A percentile compares a stretch with the other conserved stretches of the same genome.
phyloP scores from a whole-genome alignment of 768 basidiomycete species.

The Saitozyma podzolica region DNA sequence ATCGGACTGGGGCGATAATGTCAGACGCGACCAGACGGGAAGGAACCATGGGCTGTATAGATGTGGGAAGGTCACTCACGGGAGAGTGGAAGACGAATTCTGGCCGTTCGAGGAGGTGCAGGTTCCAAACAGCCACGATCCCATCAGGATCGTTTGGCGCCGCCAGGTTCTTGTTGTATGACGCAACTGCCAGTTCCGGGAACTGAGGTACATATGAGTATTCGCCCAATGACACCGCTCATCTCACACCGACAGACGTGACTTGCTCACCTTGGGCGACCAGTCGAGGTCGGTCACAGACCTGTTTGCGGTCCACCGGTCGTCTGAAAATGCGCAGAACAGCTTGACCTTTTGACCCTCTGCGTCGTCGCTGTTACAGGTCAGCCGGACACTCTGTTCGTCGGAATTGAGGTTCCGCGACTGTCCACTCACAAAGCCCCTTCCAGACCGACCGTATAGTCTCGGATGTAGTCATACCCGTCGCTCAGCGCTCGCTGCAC shows the following conservation, averaged over 20 bases:
- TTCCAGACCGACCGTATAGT: slow-evolving; percentile 89
- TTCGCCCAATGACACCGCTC: neutral
- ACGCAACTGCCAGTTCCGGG: slow-evolving; percentile 89
- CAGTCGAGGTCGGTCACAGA: slow-evolving; percentile 96
- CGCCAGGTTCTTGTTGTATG: slow-evolving; percentile 96
- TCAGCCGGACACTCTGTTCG: neutral
- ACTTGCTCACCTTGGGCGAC: slow-evolving; percentile 79
- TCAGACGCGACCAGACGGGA: neutral
- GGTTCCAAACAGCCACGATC: slow-evolving; percentile 95
- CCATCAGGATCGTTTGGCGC: slow-evolving; percentile 95
- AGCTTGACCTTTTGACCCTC: slow-evolving; percentile 86
- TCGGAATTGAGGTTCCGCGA: neutral
- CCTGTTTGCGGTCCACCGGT: slow-evolving; percentile 84
- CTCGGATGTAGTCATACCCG: slow-evolving; percentile 92
- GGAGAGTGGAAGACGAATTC: slow-evolving; percentile 99
- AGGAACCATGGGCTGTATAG: neutral
- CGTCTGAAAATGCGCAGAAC: slow-evolving; percentile 92
- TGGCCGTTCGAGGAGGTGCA: slow-evolving; percentile 89
- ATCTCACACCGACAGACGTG: neutral
- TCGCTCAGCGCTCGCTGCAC: slow-evolving; percentile 93
- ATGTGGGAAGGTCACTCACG: slow-evolving; percentile 57
- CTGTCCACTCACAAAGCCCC: slow-evolving; percentile 67
- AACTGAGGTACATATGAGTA: slow-evolving; percentile 60
- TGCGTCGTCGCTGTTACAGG: slow-evolving; percentile 70
- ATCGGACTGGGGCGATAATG: slow-evolving; percentile 68